A percentile compares a stretch with the other conserved stretches of the same genome.
Evolutionary conservation across 768 basidiomycete species (phyloP).

Genomic region (Serendipita indica): DNA sequence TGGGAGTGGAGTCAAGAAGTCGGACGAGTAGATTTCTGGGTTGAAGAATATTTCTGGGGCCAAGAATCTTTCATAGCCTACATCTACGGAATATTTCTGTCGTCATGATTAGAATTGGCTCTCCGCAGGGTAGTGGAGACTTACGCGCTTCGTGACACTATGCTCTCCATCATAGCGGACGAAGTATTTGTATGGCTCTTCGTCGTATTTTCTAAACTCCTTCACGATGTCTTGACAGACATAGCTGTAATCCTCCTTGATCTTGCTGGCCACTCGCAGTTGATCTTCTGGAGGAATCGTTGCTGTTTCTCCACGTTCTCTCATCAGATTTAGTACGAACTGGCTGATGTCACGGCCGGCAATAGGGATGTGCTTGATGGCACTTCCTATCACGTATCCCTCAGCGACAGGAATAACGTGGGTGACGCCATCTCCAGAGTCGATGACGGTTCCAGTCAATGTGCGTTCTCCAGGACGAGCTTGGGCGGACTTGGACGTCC

Average conservation of each 20-base stretch:
- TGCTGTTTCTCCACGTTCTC: slow-evolving; percentile 85
- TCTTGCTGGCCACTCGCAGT: slow-evolving; percentile 73
- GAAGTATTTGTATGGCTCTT: slow-evolving; percentile 90
- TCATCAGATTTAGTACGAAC: slow-evolving; percentile 88
- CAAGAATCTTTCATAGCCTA: slow-evolving; percentile 97
- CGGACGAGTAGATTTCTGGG: slow-evolving; percentile 94
- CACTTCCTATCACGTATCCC: slow-evolving; percentile 96
- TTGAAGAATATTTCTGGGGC: slow-evolving; percentile 99
- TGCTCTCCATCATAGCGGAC: slow-evolving; percentile 88
- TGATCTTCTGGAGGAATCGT: slow-evolving; percentile 94
- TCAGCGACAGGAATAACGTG: slow-evolving; percentile 95
- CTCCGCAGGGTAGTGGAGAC: slow-evolving; percentile 18
- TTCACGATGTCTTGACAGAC: slow-evolving; percentile 98
- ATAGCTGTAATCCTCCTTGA: slow-evolving; percentile 97
- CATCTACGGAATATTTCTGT: slow-evolving; percentile 86
- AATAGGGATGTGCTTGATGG: slow-evolving; percentile 98
- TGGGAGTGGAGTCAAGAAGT: slow-evolving; percentile 91
- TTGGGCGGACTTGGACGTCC: slow-evolving; percentile 79
- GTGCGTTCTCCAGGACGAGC: slow-evolving; percentile 44
- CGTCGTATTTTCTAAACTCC: slow-evolving; percentile 96
- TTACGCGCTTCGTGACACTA: slow-evolving; percentile 77
- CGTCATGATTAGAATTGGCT: slow-evolving; percentile 10
- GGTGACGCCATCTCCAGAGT: slow-evolving; percentile 98
- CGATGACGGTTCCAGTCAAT: slow-evolving; percentile 93
- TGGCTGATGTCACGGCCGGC: slow-evolving; percentile 95